A percentile compares a stretch with the other conserved stretches of the same genome.
These are phyloP conservation scores for Monosporascus ibericus DNA, from an alignment of 2,329 filamentous ascomycete genomes.

Conservation along the genomic window DNA sequence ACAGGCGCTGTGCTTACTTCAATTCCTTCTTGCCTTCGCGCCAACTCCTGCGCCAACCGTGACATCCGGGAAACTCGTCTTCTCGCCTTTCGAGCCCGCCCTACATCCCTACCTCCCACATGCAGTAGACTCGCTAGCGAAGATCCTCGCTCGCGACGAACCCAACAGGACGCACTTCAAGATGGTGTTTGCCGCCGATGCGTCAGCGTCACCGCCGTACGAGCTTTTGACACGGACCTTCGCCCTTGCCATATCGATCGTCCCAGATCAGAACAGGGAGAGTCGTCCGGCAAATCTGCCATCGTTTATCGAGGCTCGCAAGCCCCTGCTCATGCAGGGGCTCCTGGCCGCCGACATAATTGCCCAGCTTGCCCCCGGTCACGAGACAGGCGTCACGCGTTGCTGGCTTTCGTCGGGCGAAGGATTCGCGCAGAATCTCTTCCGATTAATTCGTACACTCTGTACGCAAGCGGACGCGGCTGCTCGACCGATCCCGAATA, in stretches of 20 bases:
- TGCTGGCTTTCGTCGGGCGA: slow-evolving; percentile 80
- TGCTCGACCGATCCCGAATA: slow-evolving; percentile 29
- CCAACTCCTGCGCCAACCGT: slow-evolving; percentile 65
- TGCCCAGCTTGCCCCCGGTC: slow-evolving; percentile 63
- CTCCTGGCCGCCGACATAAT: slow-evolving; percentile 86
- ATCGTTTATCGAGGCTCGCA: slow-evolving; percentile 71
- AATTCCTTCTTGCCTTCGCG: slow-evolving; percentile 87
- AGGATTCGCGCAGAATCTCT: slow-evolving; percentile 74
- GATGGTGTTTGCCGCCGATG: slow-evolving; percentile 71
- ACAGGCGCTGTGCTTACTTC: slow-evolving; percentile 77
- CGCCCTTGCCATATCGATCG: slow-evolving; percentile 74
- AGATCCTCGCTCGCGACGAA: slow-evolving; percentile 86
- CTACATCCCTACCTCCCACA: slow-evolving; percentile 84
- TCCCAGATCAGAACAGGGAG: slow-evolving; percentile 60
- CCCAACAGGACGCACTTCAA: slow-evolving; percentile 85
- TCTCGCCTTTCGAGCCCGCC: slow-evolving; percentile 72
- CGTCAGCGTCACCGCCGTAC: slow-evolving; percentile 55
- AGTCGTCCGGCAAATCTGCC: slow-evolving; percentile 55
- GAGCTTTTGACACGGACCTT: slow-evolving; percentile 86
- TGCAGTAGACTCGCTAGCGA: slow-evolving; percentile 85
- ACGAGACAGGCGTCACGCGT: slow-evolving; percentile 67
- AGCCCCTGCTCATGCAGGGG: slow-evolving; percentile 87
- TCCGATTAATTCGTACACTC: slow-evolving; percentile 68
- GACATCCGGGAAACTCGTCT: slow-evolving; percentile 57
- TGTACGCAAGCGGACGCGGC: slow-evolving; percentile 55